A percentile compares a stretch with the other conserved stretches of the same genome.
phyloP scores from a whole-genome alignment of 2,329 filamentous ascomycete species.

The Fusarium napiforme region DNA sequence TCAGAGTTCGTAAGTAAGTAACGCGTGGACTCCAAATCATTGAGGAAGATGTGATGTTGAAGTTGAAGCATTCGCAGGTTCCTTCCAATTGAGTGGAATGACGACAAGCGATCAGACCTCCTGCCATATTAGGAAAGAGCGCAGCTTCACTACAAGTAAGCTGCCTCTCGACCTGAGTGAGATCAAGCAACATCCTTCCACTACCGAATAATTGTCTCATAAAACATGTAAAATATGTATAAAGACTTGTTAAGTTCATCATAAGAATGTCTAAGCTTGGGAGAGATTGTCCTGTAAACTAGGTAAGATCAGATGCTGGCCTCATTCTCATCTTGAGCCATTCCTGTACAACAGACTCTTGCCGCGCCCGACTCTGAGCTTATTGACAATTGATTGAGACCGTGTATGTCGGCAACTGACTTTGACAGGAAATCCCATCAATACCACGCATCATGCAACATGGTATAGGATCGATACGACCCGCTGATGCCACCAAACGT shows the following conservation, averaged over 20 bases:
- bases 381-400: too few species aligned
- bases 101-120: not conserved
- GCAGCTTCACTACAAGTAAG: not conserved
- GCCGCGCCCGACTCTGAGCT: not conserved
- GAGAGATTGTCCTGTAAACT: not conserved
- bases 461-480: not conserved
- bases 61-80: not conserved
- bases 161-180: not conserved
- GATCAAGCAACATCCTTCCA: not conserved
- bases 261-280: not conserved
- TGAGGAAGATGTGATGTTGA: not conserved
- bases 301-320: not conserved
- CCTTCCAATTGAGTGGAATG: not conserved
- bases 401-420: not conserved
- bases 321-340: not conserved
- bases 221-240: not conserved
- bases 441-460: not conserved
- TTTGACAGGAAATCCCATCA: not conserved
- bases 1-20: not conserved
- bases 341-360: too few species aligned
- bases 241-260: not conserved
- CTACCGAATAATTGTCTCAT: not conserved
- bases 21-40: not conserved
- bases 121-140: not conserved
- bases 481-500: not conserved